Base-by-base conservation (phyloP, 192 early-diverging fungal genomes). In the Entomortierella parvispora region DNA sequence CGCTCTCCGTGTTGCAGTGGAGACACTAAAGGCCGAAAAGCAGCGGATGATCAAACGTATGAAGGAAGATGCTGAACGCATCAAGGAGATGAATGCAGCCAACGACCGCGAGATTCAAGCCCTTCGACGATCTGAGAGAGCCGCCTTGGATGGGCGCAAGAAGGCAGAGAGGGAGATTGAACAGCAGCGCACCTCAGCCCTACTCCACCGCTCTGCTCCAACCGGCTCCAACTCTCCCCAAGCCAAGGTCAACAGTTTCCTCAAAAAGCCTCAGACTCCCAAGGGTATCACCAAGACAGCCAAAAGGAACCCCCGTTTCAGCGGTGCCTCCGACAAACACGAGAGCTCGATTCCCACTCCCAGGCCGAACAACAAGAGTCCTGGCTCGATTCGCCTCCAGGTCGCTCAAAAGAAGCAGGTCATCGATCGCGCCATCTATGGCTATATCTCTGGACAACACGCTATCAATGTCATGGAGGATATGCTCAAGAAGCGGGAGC, bases 11-110 rank as follows among this genome's bases (percentile, higher is more conserved):
- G 82, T 83, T 10, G 92, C 90, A 32, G 89, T 95, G 22, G 87
- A 91, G 61, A 82, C 86, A 14, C 81, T 93, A 28, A 93, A 91
- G 68, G 77, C 81, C 29, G 93, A 95, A 71, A 95, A 95, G 71
- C 62, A 88, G 17, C 81, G 87, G 14, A 89, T 94, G 87, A 66
- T 93, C 52, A 90, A 90, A 62, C 86, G 92, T 15, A 90, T 93
- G 79, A 90, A 89, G 56, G 83, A 85, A 48, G 91, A 93, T 55
- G 75, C 88, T 0, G 83, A 90, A 33, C 72, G 83, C 12, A 85
- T 86, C 34, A 82, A 90, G 53, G 88, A 91, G 34, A 79, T 88
- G 68, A 82, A 86, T 28, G 83, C 82, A 17, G 68, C 79, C 22
- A 81, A 83, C n/a, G 83, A 88, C 46, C 81, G 84, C 50, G 84